phyloP scores from a whole-genome alignment of 2,329 filamentous ascomycete species.

The Xylaria sp. region DNA sequence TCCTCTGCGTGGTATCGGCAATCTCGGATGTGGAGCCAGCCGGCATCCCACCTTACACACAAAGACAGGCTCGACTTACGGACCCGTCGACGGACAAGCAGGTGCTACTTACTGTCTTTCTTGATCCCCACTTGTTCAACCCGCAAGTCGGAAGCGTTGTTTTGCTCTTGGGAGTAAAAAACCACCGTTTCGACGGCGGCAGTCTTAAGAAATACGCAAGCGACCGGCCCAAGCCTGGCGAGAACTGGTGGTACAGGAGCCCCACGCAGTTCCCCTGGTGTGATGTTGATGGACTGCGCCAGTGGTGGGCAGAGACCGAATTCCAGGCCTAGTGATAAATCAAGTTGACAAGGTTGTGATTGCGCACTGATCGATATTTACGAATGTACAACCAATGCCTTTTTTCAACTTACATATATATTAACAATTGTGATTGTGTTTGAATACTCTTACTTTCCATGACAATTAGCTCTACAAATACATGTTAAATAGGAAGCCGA shows the following conservation, averaged over 20 bases:
- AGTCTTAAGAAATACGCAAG: conserved; percentile 56
- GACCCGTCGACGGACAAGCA: conserved; percentile 64
- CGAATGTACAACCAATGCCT: not conserved
- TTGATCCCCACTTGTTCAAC: conserved; percentile 60
- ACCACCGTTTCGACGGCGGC: conserved; percentile 63
- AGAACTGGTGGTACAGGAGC: conserved; percentile 63
- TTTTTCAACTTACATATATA: not conserved
- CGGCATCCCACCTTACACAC: conserved; percentile 59
- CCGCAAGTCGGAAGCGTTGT: conserved; percentile 61
- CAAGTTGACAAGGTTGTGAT: not conserved
- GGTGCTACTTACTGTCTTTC: conserved; percentile 64
- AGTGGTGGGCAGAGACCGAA: conserved; percentile 24
- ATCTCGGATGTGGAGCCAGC: conserved; percentile 61
- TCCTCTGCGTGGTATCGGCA: conserved; percentile 61
- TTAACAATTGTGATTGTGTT: not conserved
- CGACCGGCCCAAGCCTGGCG: conserved; percentile 44
- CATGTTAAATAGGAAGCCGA: not conserved
- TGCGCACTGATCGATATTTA: not conserved
- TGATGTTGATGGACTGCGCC: conserved; percentile 47
- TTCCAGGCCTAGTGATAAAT: not conserved
- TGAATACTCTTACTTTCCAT: not conserved
- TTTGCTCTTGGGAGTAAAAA: conserved; percentile 65
- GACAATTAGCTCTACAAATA: not conserved
- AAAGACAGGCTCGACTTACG: conserved; percentile 61
- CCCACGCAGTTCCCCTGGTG: conserved; percentile 61